These are phyloP conservation scores for Backusella macrospora DNA, from an alignment of 192 early-diverging fungal species.

Conservation along the genomic window DNA sequence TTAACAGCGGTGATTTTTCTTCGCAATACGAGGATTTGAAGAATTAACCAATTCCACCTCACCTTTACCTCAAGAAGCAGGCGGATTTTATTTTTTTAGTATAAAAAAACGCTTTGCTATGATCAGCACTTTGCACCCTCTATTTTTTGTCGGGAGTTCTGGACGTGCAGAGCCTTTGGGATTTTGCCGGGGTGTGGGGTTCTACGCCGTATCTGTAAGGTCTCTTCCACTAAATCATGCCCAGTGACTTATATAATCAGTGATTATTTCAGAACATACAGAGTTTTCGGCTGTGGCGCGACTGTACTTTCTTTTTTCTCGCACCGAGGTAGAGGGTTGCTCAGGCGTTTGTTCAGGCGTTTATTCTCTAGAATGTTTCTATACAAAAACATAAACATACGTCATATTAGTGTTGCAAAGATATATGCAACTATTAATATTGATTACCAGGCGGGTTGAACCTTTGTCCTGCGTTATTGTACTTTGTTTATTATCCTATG, in stretches of 20 bases:
- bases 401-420: not conserved
- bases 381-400: not conserved
- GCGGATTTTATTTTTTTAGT: too few species aligned
- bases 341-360: not conserved
- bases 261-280: not conserved
- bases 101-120: too few species aligned
- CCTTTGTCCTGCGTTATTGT: not conserved
- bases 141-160: too few species aligned
- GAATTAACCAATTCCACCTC: too few species aligned
- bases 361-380: not conserved
- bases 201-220: too few species aligned
- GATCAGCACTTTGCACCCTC: too few species aligned
- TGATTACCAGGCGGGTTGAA: not conserved
- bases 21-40: too few species aligned
- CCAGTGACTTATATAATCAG: not conserved
- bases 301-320: not conserved
- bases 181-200: too few species aligned
- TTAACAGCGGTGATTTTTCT: too few species aligned
- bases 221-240: too few species aligned
- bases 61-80: too few species aligned
- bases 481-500: not conserved
- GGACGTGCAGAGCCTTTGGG: too few species aligned
- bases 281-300: not conserved
- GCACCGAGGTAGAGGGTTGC: not conserved
- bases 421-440: not conserved